phyloP scores from a whole-genome alignment of 371 early-diverging fungal genomes.

The Syncephalis plumigaleata region DNA sequence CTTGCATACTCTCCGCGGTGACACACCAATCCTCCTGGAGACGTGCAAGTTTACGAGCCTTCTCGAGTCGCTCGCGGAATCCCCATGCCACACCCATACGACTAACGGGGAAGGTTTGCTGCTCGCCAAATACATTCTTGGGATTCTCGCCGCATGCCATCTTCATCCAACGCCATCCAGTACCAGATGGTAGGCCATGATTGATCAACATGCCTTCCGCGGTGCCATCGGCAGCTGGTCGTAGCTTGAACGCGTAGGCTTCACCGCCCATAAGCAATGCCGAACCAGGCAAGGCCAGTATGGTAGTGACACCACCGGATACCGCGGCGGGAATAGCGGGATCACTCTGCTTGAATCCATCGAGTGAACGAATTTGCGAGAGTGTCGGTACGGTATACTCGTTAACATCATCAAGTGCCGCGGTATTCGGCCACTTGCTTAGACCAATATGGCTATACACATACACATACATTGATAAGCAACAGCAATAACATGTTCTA shows the following conservation, averaged over 20 bases:
- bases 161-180: constrained; percentile 63
- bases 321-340: constrained; percentile 40
- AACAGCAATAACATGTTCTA: not conserved
- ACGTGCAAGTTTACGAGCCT: constrained; percentile 26
- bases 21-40: constrained; percentile 68
- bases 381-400: constrained; percentile 46
- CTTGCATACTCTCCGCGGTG: constrained; percentile 20
- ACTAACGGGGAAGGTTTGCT: constrained; percentile 16
- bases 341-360: constrained; percentile 44
- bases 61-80: constrained; percentile 36
- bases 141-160: constrained; percentile 82
- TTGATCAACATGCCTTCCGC: constrained; percentile 48
- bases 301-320: constrained; percentile 66
- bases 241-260: constrained; percentile 46
- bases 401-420: constrained; percentile 38
- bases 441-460: constrained; percentile 41
- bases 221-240: constrained; percentile 29
- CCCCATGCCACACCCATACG: constrained; percentile 58
- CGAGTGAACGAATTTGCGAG: constrained; percentile 38
- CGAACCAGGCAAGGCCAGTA: constrained; percentile 59
- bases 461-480: too few species aligned
- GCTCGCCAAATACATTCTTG: constrained; percentile 15
- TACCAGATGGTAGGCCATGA: constrained; percentile 22
- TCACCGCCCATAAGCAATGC: constrained; percentile 70
- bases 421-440: constrained; percentile 32